These are phyloP conservation scores for Cenchrus purpureus DNA, from an alignment of 176 grass and related monocot genomes.

Conservation along the genomic window DNA sequence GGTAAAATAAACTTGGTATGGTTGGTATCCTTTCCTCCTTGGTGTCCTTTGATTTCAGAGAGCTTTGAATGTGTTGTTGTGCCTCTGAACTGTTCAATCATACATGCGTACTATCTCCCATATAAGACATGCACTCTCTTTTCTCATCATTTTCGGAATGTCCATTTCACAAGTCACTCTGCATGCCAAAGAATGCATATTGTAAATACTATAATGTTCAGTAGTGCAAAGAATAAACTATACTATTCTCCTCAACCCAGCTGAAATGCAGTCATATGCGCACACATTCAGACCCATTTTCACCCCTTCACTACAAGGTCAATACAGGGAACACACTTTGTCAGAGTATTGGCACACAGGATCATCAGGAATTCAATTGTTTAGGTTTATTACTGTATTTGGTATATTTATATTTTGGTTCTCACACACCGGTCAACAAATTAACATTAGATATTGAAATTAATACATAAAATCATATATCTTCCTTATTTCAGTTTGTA, in stretches of 20 bases:
- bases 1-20: too few species aligned
- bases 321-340: too few species aligned
- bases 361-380: neutral
- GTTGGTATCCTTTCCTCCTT: too few species aligned
- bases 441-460: neutral
- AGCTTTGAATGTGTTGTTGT: too few species aligned
- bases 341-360: neutral
- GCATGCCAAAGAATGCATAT: too few species aligned
- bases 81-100: too few species aligned
- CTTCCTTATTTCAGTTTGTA: neutral
- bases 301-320: too few species aligned
- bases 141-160: too few species aligned
- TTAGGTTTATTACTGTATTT: neutral
- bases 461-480: neutral
- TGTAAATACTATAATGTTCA: constrained; percentile 5
- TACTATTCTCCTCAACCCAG: neutral
- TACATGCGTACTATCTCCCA: too few species aligned
- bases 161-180: too few species aligned
- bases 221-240: neutral
- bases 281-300: neutral
- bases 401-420: neutral
- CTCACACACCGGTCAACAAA: neutral
- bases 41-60: too few species aligned
- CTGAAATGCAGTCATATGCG: neutral
- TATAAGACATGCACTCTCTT: too few species aligned